Evolutionary conservation across 352 stramenopile genomes (phyloP), one percentile per base, ranked within the genome.

Genomic region (Globisporangium mamillatum): DNA sequence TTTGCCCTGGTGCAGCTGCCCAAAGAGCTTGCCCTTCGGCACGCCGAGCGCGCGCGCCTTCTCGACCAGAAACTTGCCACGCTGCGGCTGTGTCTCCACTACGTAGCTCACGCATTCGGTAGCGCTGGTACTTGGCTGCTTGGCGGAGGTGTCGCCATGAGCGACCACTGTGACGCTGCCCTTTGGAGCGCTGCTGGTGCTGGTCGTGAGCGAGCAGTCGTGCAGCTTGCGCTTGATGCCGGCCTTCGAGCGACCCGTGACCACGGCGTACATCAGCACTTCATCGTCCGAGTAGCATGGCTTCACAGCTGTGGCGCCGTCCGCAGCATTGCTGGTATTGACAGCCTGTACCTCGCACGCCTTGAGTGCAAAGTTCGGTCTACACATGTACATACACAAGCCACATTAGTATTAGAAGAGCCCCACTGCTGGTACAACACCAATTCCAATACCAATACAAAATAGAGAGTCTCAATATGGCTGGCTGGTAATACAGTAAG

Each of bases 31-130:
- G 4, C 88, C 88, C 68, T 91, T 93, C 0, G 88, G 88, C 0
- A 95, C 88, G 5, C 86, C 88, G 12, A 93, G 67, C 36, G 78
- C 80, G 6, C 81, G n/a, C 1, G 88, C 88, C 29, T 80, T 82
- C 46, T 93, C 77, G 25, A 95, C 82, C 0, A 95, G 63, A 54
- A 95, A 94, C 63, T 94, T 95, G 58, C 88, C 88, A 34, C 85
- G 76, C 63, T 92, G 81, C 22, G 74, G 70, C 3, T 72, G 77
- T n/a, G 86, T 94, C 69, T 93, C 84, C 25, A 92, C 75, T 22
- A 95, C 74, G 69, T 93, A 95, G 52, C 78, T 90, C 55, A 90
- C 83, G 57, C 75, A 80, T 38, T 82, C 75, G 38, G 86, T 80
- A 12, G 64, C 46, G 24, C 20, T 66, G 18, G 64, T 41, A 14